Evolutionary conservation across 345 rosid genomes (phyloP).

Genomic region (Eucalyptus sideroxylon): DNA sequence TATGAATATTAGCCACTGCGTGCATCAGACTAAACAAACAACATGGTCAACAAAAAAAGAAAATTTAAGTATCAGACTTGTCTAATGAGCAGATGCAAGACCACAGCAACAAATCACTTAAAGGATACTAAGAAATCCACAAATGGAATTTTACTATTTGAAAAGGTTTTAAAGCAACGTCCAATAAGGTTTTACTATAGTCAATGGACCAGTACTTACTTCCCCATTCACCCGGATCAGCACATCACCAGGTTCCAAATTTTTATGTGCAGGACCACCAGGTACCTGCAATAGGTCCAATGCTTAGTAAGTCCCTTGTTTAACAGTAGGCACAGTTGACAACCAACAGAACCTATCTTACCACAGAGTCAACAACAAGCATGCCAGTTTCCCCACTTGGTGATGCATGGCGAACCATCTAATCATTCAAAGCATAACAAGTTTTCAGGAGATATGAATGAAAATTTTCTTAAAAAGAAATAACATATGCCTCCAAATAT

Average conservation of each 20-base stretch:
- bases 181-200: not conserved
- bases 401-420: conserved; percentile 82
- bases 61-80: not conserved
- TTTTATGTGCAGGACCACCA: conserved; percentile 81
- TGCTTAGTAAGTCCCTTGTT: not conserved
- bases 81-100: not conserved
- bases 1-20: not conserved
- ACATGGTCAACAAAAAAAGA: not conserved
- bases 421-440: not conserved
- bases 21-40: not conserved
- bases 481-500: not conserved
- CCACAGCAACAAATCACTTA: not conserved
- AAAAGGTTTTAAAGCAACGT: not conserved
- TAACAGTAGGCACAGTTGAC: not conserved
- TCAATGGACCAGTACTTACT: conserved; percentile 27
- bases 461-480: not conserved
- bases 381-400: conserved; percentile 81
- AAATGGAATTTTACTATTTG: not conserved
- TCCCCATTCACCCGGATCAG: conserved; percentile 82
- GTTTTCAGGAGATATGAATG: not conserved
- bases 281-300: conserved; percentile 57
- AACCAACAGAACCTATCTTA: conserved; percentile 7
- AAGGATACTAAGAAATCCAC: not conserved
- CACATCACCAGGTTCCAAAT: conserved; percentile 90
- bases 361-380: conserved; percentile 95